Evolutionary conservation across 192 early-diverging fungal species (phyloP), one percentile per base, ranked within the genome.

Genomic region (Haplosporangium gracile): DNA sequence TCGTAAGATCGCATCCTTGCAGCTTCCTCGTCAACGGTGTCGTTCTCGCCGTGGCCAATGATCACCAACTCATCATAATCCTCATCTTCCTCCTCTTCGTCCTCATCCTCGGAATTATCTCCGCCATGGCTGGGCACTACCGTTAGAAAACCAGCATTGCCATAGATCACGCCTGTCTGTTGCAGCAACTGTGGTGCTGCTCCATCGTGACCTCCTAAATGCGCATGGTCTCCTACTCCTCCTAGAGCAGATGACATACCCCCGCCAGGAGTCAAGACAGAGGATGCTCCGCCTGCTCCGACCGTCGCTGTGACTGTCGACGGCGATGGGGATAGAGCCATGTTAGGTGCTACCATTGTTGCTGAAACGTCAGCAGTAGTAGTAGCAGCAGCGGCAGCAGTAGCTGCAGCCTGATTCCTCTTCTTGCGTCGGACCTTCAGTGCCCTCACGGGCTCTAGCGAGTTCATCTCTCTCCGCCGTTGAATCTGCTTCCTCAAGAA

Each of bases 401-500:
- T 26, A 7, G 81, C 24, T 36, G 60, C 51, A 29, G 38, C 40
- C 24, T 40, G 42, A 1, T 65, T 55, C 65, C 77, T 86, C 34
- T 81, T 86, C 39, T 81, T 80, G 45, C 63, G 74, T 22, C 73
- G 71, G 49, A 65, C 51, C 42, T 74, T 86, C 51, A 86, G 32
- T 0, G 75, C 11, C 51, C 71, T 75, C 24, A 76, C 74, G 10
- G 84, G 84, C 75, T 81, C 84, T 5, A 80, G 26, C 5, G 77
- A 75, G n/a, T 86, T 86, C 84, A 86, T 86, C 32, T 86, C 84
- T 24, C 79, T 71, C 4, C 84, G 75, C 9, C 84, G 79, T 16
- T 86, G 84, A 45, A 86, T 86, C 51, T 86, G 84, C 29, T 86
- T 86, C 72, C 84, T 77, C 65, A 86, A 49, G 36, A 86, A 86